Evolutionary conservation across 1,139 yeast species (phyloP).

Genomic region (Nematodospora anomalae): DNA sequence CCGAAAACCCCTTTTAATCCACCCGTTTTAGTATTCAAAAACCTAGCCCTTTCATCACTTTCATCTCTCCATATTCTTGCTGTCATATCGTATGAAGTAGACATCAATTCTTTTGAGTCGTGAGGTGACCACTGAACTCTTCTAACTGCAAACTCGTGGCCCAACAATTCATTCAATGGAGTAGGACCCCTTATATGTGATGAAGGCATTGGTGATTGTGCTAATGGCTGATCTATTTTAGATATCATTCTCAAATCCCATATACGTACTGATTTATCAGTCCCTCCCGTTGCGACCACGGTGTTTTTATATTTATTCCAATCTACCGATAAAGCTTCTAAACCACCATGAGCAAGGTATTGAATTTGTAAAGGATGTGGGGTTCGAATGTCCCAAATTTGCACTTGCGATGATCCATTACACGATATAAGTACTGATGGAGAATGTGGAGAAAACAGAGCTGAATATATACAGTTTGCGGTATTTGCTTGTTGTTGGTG

Average conservation of each 20-base stretch:
- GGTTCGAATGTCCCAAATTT: conserved; percentile 81
- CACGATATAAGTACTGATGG: conserved; percentile 71
- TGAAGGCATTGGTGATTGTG: conserved; percentile 39
- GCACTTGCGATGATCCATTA: conserved; percentile 75
- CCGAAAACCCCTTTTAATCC: conserved; percentile 60
- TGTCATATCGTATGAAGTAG: conserved; percentile 91
- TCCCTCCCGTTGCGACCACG: conserved; percentile 84
- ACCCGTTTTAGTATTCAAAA: conserved; percentile 36
- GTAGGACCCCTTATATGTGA: conserved; percentile 57
- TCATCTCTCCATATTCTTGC: conserved; percentile 82
- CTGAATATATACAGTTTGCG: conserved; percentile 68
- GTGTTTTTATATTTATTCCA: conserved; percentile 87
- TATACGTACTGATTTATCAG: conserved; percentile 76
- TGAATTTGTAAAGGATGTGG: conserved; percentile 63
- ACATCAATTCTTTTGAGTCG: conserved; percentile 63
- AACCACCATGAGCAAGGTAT: conserved; percentile 72
- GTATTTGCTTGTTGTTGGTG: conserved; percentile 29
- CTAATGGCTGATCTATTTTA: conserved; percentile 39
- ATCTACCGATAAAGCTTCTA: conserved; percentile 79
- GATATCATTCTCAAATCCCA: conserved; percentile 85
- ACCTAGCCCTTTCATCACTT: conserved; percentile 54
- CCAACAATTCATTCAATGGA: conserved; percentile 76
- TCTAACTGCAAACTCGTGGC: conserved; percentile 88
- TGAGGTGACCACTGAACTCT: conserved; percentile 91
- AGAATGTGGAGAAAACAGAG: conserved; percentile 83